A percentile compares a stretch with the other conserved stretches of the same genome.
Conservation (phyloP, 371 early-diverging fungal species). For the Massospora cicadina region DNA sequence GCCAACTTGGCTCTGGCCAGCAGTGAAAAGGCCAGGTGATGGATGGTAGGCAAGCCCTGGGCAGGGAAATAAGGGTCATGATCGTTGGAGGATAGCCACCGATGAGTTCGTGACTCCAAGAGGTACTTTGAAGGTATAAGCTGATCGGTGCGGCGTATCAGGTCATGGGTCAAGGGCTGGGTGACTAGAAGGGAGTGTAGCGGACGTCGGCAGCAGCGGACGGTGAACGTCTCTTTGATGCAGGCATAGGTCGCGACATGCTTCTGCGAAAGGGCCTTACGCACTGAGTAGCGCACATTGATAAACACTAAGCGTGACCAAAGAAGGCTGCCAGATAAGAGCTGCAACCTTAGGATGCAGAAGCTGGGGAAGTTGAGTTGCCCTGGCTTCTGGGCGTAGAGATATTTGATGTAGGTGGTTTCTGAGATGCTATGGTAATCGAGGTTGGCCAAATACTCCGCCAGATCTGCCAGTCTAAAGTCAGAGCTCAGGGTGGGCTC, state of each 20-base stretch:
- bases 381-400: conserved; percentile 14
- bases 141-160: neutral
- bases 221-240: neutral
- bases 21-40: conserved; percentile 40
- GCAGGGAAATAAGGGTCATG: conserved; percentile 18
- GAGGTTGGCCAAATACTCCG: neutral
- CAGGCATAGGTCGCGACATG: neutral
- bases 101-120: conserved; percentile 33
- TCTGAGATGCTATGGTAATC: conserved; percentile 12
- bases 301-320: conserved; percentile 6
- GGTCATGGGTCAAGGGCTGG: neutral
- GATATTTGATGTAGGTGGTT: conserved; percentile 17
- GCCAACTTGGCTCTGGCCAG: conserved; percentile 35
- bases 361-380: conserved; percentile 16
- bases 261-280: neutral
- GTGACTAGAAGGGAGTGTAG: conserved; percentile 3
- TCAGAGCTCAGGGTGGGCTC: neutral
- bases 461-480: neutral
- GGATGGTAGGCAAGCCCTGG: conserved; percentile 31
- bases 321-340: neutral
- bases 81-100: conserved; percentile 45
- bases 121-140: conserved; percentile 21
- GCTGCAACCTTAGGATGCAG: conserved; percentile 16
- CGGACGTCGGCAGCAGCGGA: conserved; percentile 2
- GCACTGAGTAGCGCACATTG: neutral